Evolutionary conservation across 1,284 basidiomycete genomes (phyloP), one percentile per base, ranked within the genome.

Genomic region (Trametes sp.): DNA sequence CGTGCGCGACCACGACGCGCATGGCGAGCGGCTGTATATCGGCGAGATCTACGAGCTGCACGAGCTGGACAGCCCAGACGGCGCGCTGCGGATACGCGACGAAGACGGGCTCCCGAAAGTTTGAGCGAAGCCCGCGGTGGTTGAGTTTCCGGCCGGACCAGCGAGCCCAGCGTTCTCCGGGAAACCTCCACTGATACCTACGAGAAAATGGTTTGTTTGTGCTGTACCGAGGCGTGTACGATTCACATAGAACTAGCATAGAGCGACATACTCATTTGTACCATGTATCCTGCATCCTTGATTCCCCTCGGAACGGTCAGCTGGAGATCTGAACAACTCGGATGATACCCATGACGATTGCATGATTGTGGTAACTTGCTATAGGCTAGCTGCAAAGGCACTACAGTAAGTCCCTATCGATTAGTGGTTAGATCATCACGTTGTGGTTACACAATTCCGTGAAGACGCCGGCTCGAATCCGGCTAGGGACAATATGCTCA

Each of bases 401-500:
- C 3, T 9, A 36, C 52, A 49, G 29, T 49, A 67, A 63, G 66
- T 68, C 66, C 66, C 64, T 68, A 68, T 68, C 66, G 66, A 68
- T 68, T 68, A 68, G 66, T 68, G 66, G 66, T 68, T 68, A 68
- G 66, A 68, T 68, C 66, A 68, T 68, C 66, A 68, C 66, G 66
- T 68, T 68, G 66, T 68, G 66, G 66, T 58, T 7, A 41, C 63
- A 65, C 66, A 68, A 68, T 62, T 62, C 66, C 66, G 66, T 68
- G 66, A 68, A 68, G 66, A 68, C 66, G 66, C 66, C 63, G 66
- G 66, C 66, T 68, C 66, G 66, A 68, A 63, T 68, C 66, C 66
- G 63, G 66, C 66, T 68, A 65, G 66, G 66, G 66, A 68, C 66
- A 68, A 41, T 51, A 28, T 38, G 0, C 9, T 19, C 31, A 6